Base-by-base conservation (phyloP, 2,329 filamentous ascomycete genomes). In the Trichophyton schoenleinii region DNA sequence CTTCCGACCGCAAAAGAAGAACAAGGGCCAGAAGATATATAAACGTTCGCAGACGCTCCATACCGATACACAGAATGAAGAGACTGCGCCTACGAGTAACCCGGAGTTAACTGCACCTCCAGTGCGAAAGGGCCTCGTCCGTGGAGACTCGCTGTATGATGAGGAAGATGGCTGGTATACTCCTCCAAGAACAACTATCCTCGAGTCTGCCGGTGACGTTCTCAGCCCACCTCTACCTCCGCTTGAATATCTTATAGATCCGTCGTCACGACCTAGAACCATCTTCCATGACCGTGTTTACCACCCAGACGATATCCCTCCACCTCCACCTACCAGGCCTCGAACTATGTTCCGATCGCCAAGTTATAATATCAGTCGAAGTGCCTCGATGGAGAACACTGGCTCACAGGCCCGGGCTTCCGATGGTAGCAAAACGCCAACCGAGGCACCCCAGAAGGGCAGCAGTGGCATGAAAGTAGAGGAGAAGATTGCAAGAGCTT, bases 231-330 rank as follows among this genome's bases (percentile, higher is more conserved):
- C 91, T 57, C 76, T 97, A 38, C 92, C 94, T 15, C 82, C 88
- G 0, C 79, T 83, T 2, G 86, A 91, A 52, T 99, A 90, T 73
- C 79, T 99, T 42, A 82, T 91, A 59, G 88, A 97, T 67, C 92
- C 94, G 6, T 81, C 86, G 1, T 87, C 84, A 58, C 86, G 94
- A 15, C 85, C 90, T 0, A 84, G 90, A 55, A 92, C 92, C 1
- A 99, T 99, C 63, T 97, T 97, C 74, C 94, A 99, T 72, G 94
- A 99, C 72, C 87, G 94, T 9, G 83, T 99, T 15, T 99, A 99
- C 70, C 90, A 96, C 68, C 91, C 94, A 0, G 83, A 87, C 49
- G 94, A 99, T 69, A 96, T 99, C 41, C 94, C 94, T 0, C 84
- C 87, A 0, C 89, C 91, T 7, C 87, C 88, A 0, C 74, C 72